Percentiles rank a stretch among this genome's conserved stretches.
These are phyloP conservation scores for Amanita pallidorosea DNA, from an alignment of 768 basidiomycete genomes.

Conservation along the genomic window DNA sequence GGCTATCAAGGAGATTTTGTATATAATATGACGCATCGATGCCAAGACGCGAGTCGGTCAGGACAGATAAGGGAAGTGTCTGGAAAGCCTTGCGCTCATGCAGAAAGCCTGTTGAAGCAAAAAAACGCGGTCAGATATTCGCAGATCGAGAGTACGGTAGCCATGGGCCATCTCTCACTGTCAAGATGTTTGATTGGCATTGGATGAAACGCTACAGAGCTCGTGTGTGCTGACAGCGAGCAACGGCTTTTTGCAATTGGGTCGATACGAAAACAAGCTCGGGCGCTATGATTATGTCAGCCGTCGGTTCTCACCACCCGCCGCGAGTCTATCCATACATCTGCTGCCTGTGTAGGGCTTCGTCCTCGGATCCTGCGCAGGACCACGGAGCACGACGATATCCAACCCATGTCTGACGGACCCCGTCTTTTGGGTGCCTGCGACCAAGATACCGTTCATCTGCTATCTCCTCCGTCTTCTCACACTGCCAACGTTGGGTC, in stretches of 20 bases:
- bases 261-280: background rate
- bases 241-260: background rate
- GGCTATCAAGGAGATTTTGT: slow-evolving; percentile 61
- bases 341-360: background rate
- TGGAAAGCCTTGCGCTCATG: slow-evolving; percentile 82
- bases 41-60: slow-evolving; percentile 89
- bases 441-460: background rate
- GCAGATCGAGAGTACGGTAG: no score
- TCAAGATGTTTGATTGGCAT: slow-evolving; percentile 84
- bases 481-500: background rate
- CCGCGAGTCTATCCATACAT: background rate
- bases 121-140: no score
- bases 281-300: background rate
- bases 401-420: background rate
- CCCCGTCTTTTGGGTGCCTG: no score
- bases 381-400: background rate
- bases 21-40: slow-evolving; percentile 95
- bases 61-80: slow-evolving; percentile 66
- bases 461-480: slow-evolving; percentile 2
- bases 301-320: background rate
- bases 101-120: slow-evolving; percentile 52
- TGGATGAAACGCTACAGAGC: background rate
- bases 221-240: background rate
- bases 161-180: slow-evolving; percentile 34
- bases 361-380: background rate